Conservation (phyloP, 768 basidiomycete genomes). For the Mycena rebaudengoi region DNA sequence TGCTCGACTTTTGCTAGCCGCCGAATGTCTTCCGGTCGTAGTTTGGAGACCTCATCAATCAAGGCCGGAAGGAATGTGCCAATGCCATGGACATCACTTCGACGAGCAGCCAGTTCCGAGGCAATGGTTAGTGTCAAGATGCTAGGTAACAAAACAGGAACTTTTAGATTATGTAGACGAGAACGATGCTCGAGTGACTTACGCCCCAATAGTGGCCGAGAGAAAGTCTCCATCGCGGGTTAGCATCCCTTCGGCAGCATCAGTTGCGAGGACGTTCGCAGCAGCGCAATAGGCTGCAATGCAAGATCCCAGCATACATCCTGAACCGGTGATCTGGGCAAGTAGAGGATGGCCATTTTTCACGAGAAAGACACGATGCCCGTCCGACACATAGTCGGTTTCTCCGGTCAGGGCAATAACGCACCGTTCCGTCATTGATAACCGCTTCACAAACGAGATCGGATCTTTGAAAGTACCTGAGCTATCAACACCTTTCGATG, state of each 20-base stretch:
- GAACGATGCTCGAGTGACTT: constrained; percentile 31
- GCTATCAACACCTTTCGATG: constrained; percentile 87
- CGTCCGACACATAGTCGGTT: constrained; percentile 88
- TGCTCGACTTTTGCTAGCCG: constrained; percentile 41
- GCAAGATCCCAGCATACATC: constrained; percentile 82
- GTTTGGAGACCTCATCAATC: constrained; percentile 62
- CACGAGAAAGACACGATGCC: constrained; percentile 69
- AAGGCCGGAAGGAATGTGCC: constrained; percentile 72
- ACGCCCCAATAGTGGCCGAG: constrained; percentile 81
- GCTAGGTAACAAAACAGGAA: constrained; percentile 43
- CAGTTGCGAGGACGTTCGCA: constrained; percentile 52
- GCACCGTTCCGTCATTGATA: constrained; percentile 82
- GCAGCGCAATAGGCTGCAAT: constrained; percentile 86
- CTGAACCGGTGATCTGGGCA: constrained; percentile 87
- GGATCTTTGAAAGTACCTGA: constrained; percentile 87
- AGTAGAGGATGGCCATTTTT: constrained; percentile 80
- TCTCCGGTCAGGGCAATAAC: constrained; percentile 84
- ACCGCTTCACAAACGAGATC: constrained; percentile 65
- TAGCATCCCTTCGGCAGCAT: constrained; percentile 29
- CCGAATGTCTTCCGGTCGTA: constrained; percentile 43
- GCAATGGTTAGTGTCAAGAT: constrained; percentile 69
- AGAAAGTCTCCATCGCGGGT: constrained; percentile 75
- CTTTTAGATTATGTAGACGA: constrained; percentile 9
- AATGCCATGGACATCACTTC: constrained; percentile 62
- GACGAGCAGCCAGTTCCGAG: constrained; percentile 63